Evolutionary conservation across 140 eudicot species (phyloP).

Genomic region (Anethum foeniculum): DNA sequence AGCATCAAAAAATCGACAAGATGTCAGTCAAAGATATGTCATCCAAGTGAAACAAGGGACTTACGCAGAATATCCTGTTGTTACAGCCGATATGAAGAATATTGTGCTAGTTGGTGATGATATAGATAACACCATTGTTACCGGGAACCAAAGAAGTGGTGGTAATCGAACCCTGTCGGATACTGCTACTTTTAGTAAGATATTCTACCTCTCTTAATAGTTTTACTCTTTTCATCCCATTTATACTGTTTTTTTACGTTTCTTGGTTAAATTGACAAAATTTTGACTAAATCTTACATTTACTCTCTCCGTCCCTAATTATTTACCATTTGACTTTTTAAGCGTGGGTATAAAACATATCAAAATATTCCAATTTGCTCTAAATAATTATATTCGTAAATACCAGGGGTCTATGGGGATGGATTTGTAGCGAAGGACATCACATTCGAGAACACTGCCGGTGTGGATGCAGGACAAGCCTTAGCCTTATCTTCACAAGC

Average conservation of each 20-base stretch:
- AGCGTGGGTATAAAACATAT: too few species aligned
- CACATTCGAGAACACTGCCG: conserved; percentile 3
- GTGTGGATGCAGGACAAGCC: not conserved
- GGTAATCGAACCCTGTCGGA: not conserved
- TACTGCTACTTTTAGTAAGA: not conserved
- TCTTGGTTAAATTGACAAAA: too few species aligned
- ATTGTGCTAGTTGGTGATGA: not conserved
- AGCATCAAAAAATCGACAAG: not conserved
- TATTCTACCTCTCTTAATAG: not conserved
- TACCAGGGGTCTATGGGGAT: not conserved
- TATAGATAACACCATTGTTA: not conserved
- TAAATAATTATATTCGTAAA: not conserved
- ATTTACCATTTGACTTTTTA: too few species aligned
- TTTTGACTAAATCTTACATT: too few species aligned
- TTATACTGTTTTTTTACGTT: too few species aligned
- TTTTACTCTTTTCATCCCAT: too few species aligned
- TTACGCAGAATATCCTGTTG: not conserved
- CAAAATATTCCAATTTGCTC: not conserved
- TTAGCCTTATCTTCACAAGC: not conserved
- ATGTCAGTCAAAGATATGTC: not conserved
- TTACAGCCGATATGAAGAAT: not conserved
- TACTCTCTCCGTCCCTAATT: too few species aligned
- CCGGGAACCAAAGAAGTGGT: not conserved
- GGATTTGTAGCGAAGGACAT: not conserved
- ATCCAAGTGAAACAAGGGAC: not conserved